Evolutionary conservation across 1,284 basidiomycete genomes (phyloP).

Genomic region (Puccinia hordei): DNA sequence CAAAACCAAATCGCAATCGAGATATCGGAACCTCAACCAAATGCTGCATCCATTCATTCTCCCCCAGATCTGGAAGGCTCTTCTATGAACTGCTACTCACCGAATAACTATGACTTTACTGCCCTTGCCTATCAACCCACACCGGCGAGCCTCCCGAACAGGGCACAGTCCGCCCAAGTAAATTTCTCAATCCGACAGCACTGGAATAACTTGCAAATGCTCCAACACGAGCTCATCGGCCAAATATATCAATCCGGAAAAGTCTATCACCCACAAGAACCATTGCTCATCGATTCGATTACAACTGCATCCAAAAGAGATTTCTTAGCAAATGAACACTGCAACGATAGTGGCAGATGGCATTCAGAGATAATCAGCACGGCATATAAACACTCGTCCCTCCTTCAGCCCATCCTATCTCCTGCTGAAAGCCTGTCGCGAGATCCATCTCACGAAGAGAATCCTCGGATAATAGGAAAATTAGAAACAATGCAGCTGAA

Average conservation of each 20-base stretch:
- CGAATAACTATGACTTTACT: background rate
- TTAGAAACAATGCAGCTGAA: background rate
- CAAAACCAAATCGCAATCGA: slow-evolving; percentile 30
- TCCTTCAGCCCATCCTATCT: background rate
- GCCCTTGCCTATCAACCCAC: background rate
- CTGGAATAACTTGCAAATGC: slow-evolving; percentile 35
- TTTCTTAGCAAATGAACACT: background rate
- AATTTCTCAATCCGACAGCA: background rate
- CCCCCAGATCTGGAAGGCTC: background rate
- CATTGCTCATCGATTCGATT: slow-evolving; percentile 26
- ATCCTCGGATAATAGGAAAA: background rate
- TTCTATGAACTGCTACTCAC: background rate
- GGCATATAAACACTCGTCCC: background rate
- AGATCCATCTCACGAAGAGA: background rate
- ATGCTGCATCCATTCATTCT: background rate
- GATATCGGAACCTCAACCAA: slow-evolving; percentile 4
- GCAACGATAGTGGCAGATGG: background rate
- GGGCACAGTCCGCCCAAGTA: background rate
- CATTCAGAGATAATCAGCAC: background rate
- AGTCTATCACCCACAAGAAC: slow-evolving; percentile 25
- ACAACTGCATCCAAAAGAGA: background rate
- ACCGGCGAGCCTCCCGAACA: background rate
- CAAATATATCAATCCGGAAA: slow-evolving; percentile 22
- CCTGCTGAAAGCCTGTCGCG: background rate
- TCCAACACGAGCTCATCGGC: slow-evolving; percentile 13